phyloP scores from a whole-genome alignment of 495 filamentous ascomycete genomes.

The Neurospora sublineolata region DNA sequence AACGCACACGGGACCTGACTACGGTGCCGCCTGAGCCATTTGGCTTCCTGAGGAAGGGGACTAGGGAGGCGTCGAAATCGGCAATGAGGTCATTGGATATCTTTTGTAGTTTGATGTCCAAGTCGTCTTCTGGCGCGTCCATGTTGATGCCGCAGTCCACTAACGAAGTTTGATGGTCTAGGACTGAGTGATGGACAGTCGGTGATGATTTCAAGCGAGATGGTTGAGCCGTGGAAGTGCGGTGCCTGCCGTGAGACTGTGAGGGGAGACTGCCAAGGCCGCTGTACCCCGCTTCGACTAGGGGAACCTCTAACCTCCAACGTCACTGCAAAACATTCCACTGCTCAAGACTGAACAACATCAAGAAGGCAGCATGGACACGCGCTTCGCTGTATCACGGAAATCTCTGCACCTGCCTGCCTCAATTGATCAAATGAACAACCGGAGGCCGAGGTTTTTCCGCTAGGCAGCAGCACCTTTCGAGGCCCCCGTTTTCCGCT shows the following conservation, averaged over 20 bases:
- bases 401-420: not conserved
- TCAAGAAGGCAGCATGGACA: not conserved
- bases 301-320: not conserved
- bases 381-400: not conserved
- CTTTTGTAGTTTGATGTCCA: constrained; percentile 63
- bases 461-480: not conserved
- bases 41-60: constrained; percentile 37
- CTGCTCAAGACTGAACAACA: not conserved
- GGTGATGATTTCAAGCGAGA: not conserved
- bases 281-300: not conserved
- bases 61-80: constrained; percentile 49
- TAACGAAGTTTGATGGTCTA: not conserved
- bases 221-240: not conserved
- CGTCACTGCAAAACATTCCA: not conserved
- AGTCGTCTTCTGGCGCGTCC: constrained; percentile 44
- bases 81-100: constrained; percentile 54
- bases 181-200: not conserved
- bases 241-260: not conserved
- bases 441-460: not conserved
- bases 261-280: not conserved
- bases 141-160: constrained; percentile 12
- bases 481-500: not conserved
- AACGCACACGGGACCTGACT: constrained; percentile 30
- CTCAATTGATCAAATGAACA: not conserved
- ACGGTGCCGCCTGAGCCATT: constrained; percentile 15